Evolutionary conservation across 768 basidiomycete genomes (phyloP).

Genomic region (Suillus weaverae): DNA sequence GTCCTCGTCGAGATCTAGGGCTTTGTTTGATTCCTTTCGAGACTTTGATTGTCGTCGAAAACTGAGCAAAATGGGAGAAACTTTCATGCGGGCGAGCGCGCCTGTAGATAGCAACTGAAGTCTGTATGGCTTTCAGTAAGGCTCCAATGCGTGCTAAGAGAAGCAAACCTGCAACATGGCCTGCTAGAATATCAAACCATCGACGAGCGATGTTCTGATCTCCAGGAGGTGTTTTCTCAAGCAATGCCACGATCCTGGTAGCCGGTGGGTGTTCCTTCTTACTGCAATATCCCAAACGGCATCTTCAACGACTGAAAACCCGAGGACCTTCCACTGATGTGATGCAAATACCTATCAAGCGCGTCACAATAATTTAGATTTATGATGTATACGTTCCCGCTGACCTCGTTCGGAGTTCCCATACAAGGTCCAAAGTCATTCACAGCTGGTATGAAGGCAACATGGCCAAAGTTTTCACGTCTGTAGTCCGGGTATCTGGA

Average conservation of each 20-base stretch:
- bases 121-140: constrained; percentile 38
- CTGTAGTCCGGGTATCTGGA: constrained; percentile 61
- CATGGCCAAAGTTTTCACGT: constrained; percentile 50
- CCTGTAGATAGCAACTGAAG: constrained; percentile 58
- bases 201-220: constrained; percentile 52
- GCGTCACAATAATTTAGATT: neutral
- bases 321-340: constrained; percentile 68
- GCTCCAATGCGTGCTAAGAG: neutral
- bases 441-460: constrained; percentile 80
- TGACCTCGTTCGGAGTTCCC: constrained; percentile 66
- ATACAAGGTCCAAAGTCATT: constrained; percentile 51
- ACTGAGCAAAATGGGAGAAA: constrained; percentile 70
- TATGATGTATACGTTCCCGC: constrained; percentile 11
- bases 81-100: constrained; percentile 61
- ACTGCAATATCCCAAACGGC: constrained; percentile 50
- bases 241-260: constrained; percentile 52
- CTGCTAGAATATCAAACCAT: constrained; percentile 71
- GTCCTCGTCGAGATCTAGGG: constrained; percentile 54
- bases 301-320: constrained; percentile 69
- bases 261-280: constrained; percentile 64
- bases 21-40: constrained; percentile 22
- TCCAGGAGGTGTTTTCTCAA: constrained; percentile 61
- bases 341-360: constrained; percentile 64
- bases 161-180: constrained; percentile 56
- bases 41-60: constrained; percentile 54